Evolutionary conservation across 2,329 filamentous ascomycete species (phyloP).

Genomic region (Apiospora sp.): DNA sequence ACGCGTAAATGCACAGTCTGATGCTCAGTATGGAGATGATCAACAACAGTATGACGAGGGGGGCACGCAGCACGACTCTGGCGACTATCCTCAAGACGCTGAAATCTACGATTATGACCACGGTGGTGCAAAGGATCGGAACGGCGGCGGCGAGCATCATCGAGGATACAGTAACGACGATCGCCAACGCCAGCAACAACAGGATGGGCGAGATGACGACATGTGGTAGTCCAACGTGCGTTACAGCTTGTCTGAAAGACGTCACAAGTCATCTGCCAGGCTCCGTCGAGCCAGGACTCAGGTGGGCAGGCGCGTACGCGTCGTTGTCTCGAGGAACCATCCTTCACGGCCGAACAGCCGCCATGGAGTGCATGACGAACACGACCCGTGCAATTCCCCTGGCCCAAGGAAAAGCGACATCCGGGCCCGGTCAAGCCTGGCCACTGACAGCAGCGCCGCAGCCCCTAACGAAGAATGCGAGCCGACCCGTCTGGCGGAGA

Average conservation of each 20-base stretch:
- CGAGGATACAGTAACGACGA: conserved; percentile 26
- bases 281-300: conserved; percentile 13
- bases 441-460: not conserved
- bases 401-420: not conserved
- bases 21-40: conserved; percentile 39
- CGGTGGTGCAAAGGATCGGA: conserved; percentile 45
- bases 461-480: not conserved
- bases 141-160: conserved; percentile 48
- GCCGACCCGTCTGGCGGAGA: not conserved
- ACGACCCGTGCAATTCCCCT: not conserved
- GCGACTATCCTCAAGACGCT: conserved; percentile 60
- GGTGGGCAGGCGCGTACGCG: not conserved
- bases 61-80: conserved; percentile 50
- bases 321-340: conserved; percentile 1
- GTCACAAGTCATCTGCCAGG: conserved; percentile 4
- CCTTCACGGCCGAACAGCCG: not conserved
- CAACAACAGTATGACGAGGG: conserved; percentile 54
- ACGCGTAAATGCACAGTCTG: conserved; percentile 40
- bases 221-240: conserved; percentile 25
- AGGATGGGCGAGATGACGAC: conserved; percentile 20
- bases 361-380: not conserved
- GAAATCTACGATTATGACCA: conserved; percentile 63
- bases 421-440: not conserved
- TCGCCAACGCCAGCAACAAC: conserved; percentile 15
- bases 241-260: conserved; percentile 6